phyloP scores from a whole-genome alignment of 257 asterid genomes.

The Ilex asprella region DNA sequence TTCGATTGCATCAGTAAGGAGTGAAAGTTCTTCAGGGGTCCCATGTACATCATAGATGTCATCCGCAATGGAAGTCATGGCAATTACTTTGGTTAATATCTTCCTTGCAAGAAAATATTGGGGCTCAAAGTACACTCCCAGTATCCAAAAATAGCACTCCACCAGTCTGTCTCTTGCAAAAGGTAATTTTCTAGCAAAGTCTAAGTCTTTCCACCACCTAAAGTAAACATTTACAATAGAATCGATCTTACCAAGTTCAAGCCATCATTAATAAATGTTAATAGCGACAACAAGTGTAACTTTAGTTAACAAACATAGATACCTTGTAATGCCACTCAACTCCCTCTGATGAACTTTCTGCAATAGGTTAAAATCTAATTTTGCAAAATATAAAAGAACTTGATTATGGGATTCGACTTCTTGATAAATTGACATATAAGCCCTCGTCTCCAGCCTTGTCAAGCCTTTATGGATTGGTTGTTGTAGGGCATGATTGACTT shows the following conservation, averaged over 20 bases:
- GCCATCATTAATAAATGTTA: no score
- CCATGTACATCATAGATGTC: constrained; percentile 17
- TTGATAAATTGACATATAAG: constrained; percentile 21
- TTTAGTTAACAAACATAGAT: not conserved
- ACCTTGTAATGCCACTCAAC: constrained; percentile 24
- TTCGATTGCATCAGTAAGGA: constrained; percentile 9
- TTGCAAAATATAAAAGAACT: constrained; percentile 14
- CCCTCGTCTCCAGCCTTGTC: constrained; percentile 18
- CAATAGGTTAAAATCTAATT: constrained; percentile 13
- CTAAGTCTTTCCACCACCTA: constrained; percentile 20
- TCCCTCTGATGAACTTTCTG: constrained; percentile 27
- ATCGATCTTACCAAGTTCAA: no score
- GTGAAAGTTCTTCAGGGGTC: constrained; percentile 9
- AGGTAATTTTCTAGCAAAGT: constrained; percentile 9
- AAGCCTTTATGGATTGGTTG: constrained; percentile 24
- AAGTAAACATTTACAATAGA: no score
- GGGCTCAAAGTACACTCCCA: constrained; percentile 11
- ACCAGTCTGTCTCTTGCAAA: constrained; percentile 19
- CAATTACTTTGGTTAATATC: constrained; percentile 9
- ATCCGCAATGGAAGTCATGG: constrained; percentile 2
- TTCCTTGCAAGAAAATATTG: constrained; percentile 3
- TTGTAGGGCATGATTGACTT: constrained; percentile 16
- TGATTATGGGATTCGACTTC: constrained; percentile 9
- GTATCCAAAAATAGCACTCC: constrained; percentile 17
- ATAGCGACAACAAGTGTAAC: no score